phyloP scores from a whole-genome alignment of 441 rosid genomes.

The Erodium texanum region DNA sequence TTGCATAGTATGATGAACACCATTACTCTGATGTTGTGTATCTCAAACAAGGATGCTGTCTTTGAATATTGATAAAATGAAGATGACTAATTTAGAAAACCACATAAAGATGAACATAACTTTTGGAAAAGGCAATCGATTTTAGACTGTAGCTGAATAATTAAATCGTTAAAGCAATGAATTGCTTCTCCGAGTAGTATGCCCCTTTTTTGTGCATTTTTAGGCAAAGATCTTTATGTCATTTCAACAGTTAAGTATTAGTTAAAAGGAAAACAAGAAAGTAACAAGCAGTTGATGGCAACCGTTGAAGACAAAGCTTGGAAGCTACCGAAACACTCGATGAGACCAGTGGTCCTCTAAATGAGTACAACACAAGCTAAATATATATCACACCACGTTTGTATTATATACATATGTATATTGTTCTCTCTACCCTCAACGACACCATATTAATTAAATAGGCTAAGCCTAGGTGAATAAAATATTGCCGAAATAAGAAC shows the following conservation, averaged over 20 bases:
- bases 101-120: neutral
- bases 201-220: neutral
- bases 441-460: no score
- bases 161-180: neutral
- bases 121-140: neutral
- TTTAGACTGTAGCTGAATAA: neutral
- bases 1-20: neutral
- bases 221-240: neutral
- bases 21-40: constrained; percentile 1
- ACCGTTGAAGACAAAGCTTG: neutral
- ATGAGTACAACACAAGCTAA: neutral
- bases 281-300: neutral
- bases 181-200: neutral
- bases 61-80: neutral
- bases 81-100: no score
- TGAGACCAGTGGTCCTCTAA: neutral
- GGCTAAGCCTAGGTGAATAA: no score
- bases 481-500: no score
- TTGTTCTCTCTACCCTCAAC: no score
- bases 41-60: neutral
- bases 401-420: neutral
- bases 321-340: neutral
- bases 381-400: neutral
- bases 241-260: neutral
- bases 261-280: neutral